These are phyloP conservation scores for Fusarium nodosum DNA, from an alignment of 2,329 filamentous ascomycete species.

Conservation along the genomic window DNA sequence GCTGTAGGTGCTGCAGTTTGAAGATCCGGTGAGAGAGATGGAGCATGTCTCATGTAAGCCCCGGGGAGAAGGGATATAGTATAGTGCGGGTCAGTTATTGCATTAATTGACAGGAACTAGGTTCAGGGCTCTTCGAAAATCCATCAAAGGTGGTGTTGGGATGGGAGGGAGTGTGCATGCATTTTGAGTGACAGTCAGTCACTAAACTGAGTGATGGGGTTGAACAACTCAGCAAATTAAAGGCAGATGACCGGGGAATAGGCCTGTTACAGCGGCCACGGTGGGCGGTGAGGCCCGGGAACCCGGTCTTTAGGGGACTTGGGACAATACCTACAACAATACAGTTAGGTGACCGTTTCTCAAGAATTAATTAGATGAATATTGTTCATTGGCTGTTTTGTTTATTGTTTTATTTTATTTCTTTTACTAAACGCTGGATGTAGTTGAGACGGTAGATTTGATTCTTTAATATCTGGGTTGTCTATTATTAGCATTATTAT, in stretches of 20 bases:
- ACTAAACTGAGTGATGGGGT: conserved; percentile 22
- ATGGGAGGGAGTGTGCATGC: conserved; percentile 40
- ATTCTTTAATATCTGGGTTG: background rate
- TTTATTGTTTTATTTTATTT: background rate
- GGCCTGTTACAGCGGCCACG: conserved; percentile 36
- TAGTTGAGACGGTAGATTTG: conserved; percentile 21
- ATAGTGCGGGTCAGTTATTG: background rate
- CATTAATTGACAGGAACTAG: conserved; percentile 12
- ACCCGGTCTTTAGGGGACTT: conserved; percentile 33
- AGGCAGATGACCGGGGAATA: conserved; percentile 54
- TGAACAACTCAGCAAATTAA: conserved; percentile 55
- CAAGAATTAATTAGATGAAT: background rate
- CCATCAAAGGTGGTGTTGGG: conserved; percentile 25
- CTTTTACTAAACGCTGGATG: background rate
- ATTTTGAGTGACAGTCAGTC: conserved; percentile 5
- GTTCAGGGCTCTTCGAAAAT: conserved; percentile 16
- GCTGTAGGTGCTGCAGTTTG: conserved; percentile 27
- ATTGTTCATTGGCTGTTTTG: conserved; percentile 27
- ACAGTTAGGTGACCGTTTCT: conserved; percentile 5
- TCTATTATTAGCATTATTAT: background rate
- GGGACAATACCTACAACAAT: background rate
- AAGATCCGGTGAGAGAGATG: conserved; percentile 13
- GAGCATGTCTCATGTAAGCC: conserved; percentile 39
- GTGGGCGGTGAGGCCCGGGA: conserved; percentile 47
- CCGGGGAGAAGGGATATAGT: conserved; percentile 26